Base-by-base conservation (phyloP, 2,329 filamentous ascomycete genomes). In the Ophiocordyceps sinensis region DNA sequence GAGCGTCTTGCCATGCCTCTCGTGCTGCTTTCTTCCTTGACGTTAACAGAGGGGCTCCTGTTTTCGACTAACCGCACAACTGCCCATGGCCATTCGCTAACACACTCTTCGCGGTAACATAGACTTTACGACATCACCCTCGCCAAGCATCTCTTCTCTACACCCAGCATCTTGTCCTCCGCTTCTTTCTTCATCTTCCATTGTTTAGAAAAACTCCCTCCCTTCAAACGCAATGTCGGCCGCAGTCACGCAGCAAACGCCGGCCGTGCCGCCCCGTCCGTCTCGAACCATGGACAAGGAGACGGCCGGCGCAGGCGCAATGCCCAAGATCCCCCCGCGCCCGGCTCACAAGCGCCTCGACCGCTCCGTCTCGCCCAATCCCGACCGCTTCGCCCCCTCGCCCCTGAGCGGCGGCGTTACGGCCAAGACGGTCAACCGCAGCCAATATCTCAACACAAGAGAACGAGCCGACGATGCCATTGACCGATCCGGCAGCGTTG, bases 301-400 rank as follows among this genome's bases (percentile, higher is more conserved):
- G 44, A 19, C 19, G 19, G 19, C 19, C 19, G 56, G 62, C 40
- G 50, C 52, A 6, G 50, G 45, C 40, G 42, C 52, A 36, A 63
- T 75, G 35, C 87, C 88, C 45, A 76, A 75, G 54, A 72, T 94
- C 38, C 88, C 88, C 47, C 82, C 86, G 46, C 83, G 88, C 47
- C 88, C 88, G 5, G 49, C 59, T 40, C 77, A 77, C 37, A 79
- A 79, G 57, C 82, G 82, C 37, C 56, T 77, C 51, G 79, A 86
- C 49, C 82, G 86, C 60, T 85, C 85, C 28, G 59, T 79, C 46
- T 94, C 86, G 42, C 85, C 85, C 36, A 74, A 77, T 50, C 77
- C 80, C 50, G 81, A 85, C 52, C 79, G 80, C 52, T 94, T 83
- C 58, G 84, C 86, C 30, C 85, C 77, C 39, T 94, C 88, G 40